Percentiles rank a stretch among this genome's conserved stretches.
Evolutionary conservation across 371 early-diverging fungal species (phyloP).

Genomic region (Paramicrosporidium saccamoebae): DNA sequence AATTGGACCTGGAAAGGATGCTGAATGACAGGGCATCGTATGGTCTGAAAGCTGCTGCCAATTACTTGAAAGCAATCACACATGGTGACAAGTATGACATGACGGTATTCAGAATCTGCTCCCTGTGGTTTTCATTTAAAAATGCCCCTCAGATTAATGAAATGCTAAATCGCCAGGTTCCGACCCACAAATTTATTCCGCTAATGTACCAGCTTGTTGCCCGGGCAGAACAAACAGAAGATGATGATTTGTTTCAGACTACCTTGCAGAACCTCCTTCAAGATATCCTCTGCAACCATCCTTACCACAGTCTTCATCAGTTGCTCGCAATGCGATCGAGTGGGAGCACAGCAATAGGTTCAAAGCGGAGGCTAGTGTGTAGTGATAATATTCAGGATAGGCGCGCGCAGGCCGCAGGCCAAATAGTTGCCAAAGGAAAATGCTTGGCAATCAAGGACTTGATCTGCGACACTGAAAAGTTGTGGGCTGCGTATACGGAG

Average conservation of each 20-base stretch:
- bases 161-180: conserved; percentile 2
- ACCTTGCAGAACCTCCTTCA: conserved; percentile 4
- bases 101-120: no score
- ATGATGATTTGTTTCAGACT: conserved; percentile 5
- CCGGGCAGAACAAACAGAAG: conserved; percentile 3
- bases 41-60: no score
- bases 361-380: neutral
- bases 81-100: no score
- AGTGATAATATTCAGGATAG: conserved; percentile 3
- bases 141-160: no score
- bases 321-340: conserved; percentile 7
- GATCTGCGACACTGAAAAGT: conserved; percentile 4
- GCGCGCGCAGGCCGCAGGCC: conserved; percentile 5
- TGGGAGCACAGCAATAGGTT: neutral
- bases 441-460: conserved; percentile 2
- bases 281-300: conserved; percentile 8
- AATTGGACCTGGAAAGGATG: no score
- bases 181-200: conserved; percentile 9
- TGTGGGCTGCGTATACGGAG: conserved; percentile 6
- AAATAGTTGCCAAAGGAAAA: conserved; percentile 4
- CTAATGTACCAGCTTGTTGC: conserved; percentile 10
- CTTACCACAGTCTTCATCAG: conserved; percentile 8
- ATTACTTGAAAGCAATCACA: no score
- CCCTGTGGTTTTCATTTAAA: no score
- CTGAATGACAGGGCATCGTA: no score